Evolutionary conservation across 2,329 filamentous ascomycete species (phyloP), one percentile per base, ranked within the genome.

Genomic region (Fusarium keratoplasticum): DNA sequence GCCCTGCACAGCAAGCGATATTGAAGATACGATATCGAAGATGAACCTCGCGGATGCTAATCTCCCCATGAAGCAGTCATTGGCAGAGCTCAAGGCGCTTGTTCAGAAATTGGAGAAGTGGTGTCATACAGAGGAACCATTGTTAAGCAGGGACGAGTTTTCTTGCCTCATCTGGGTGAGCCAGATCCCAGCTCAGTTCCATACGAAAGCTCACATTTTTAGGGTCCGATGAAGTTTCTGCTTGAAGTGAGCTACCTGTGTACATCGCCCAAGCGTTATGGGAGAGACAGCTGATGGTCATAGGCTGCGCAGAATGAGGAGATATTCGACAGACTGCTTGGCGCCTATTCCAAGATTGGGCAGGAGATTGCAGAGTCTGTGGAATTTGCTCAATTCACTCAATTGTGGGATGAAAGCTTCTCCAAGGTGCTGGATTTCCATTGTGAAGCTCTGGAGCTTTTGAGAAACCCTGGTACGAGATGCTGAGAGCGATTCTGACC

Each of bases 161-260:
- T 29, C 61, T 8, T 61, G 64, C 27, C 64, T 73, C 31, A 60
- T 64, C 35, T 71, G 68, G 70, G 70, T 68, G 60, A 29, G 27
- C 20, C 3, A 5, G n/a, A 1, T 20, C 9, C 20, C 8, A n/a
- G 10, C 22, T 6, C 4, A 14, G 18, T 16, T n/a, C 6, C 6
- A 5, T 35, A 36, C 4, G 13, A 57, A 7, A n/a, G 59, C 40
- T 58, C 2, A 63, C 8, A 4, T 5, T 8, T n/a, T 13, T 22
- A 73, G 70, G 68, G 68, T 5, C 70, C 68, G 5, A 64, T 73
- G 22, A 73, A 66, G 13, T 72, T 67, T 31, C 42, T 67, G 42
- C 29, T 72, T 0, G 58, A 40, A n/a, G 70, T 50, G 25, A 31
- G 36, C 22, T 54, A 29, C 14, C 27, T 29, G 11, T 14, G 25